Percentiles rank a stretch among this genome's conserved stretches.
Conservation (phyloP, 1,284 basidiomycete species). For the Cryptococcus wingfieldii region DNA sequence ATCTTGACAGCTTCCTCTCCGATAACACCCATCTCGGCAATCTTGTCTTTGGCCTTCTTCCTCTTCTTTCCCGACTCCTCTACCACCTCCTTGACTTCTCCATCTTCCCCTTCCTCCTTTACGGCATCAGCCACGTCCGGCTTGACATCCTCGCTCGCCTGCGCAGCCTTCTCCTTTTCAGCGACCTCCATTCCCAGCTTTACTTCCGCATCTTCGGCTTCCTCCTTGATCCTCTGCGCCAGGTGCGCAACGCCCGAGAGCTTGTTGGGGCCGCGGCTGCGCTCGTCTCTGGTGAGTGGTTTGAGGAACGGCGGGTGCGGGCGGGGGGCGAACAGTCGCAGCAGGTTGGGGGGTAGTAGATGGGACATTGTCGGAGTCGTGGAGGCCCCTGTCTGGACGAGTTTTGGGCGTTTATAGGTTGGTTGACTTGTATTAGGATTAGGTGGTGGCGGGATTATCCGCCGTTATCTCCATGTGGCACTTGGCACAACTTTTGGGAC, state of each 20-base stretch:
- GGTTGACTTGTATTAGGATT: no score
- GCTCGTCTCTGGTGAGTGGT: conserved; percentile 75
- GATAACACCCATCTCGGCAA: conserved; percentile 51
- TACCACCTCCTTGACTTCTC: conserved; percentile 17
- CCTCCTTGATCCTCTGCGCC: conserved; percentile 68
- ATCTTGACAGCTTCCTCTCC: conserved; percentile 58
- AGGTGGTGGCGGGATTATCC: no score
- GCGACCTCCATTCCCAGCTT: conserved; percentile 50
- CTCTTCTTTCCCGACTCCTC: conserved; percentile 12
- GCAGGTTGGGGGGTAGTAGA: conserved; percentile 84
- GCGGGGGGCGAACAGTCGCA: conserved; percentile 89
- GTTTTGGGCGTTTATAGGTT: background rate
- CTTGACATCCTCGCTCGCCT: conserved; percentile 4
- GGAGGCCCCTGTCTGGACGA: background rate
- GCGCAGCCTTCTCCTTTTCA: conserved; percentile 9
- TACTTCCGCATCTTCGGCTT: conserved; percentile 57
- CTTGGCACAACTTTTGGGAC: no score
- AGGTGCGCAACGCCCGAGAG: conserved; percentile 69
- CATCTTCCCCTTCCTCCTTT: conserved; percentile 21
- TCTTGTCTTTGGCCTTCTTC: conserved; percentile 60
- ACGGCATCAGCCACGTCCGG: background rate
- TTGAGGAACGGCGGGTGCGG: conserved; percentile 78
- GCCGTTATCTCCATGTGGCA: no score
- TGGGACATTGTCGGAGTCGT: conserved; percentile 56
- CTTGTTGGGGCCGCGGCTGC: conserved; percentile 65